Base-by-base conservation (phyloP, 768 basidiomycete species). In the Sporobolomyces phaffii region DNA sequence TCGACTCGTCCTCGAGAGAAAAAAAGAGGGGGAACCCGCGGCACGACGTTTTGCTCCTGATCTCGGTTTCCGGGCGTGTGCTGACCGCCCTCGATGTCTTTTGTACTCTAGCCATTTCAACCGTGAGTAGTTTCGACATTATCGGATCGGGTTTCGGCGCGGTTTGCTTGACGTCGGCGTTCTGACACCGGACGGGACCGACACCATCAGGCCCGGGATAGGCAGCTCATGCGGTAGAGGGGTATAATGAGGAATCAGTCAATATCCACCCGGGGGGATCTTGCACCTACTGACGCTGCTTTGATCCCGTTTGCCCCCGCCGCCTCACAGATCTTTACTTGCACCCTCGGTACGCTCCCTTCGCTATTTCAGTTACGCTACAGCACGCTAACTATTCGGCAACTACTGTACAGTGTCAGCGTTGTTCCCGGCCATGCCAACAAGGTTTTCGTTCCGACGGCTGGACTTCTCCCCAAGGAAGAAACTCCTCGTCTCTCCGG, bases 271-370 rank as follows among this genome's bases (percentile, higher is more conserved):
- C n/a, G n/a, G n/a, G n/a, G n/a, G n/a, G n/a, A n/a, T n/a, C n/a
- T n/a, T n/a, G n/a, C n/a, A n/a, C n/a, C n/a, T n/a, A n/a, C n/a
- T n/a, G n/a, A n/a, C n/a, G n/a, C n/a, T n/a, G n/a, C n/a, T n/a
- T n/a, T n/a, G n/a, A n/a, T n/a, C n/a, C n/a, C n/a, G n/a, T n/a
- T n/a, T n/a, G n/a, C n/a, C n/a, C n/a, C n/a, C n/a, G n/a, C n/a
- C n/a, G n/a, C n/a, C n/a, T n/a, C n/a, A n/a, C 62, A 74, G 72
- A 75, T 45, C 60, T 75, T 34, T 75, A 75, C 65, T 53, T 70
- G 5, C 73, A 72, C 44, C 73, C 70, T 20, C 62, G 74, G 61
- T 70, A 22, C 36, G 49, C 38, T 51, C n/a, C 10, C 3, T 9
- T 29, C 9, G 14, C 24, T 17, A 13, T 20, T 41, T 20, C 20